Conservation (phyloP, 768 basidiomycete species). For the Suillus luteus region DNA sequence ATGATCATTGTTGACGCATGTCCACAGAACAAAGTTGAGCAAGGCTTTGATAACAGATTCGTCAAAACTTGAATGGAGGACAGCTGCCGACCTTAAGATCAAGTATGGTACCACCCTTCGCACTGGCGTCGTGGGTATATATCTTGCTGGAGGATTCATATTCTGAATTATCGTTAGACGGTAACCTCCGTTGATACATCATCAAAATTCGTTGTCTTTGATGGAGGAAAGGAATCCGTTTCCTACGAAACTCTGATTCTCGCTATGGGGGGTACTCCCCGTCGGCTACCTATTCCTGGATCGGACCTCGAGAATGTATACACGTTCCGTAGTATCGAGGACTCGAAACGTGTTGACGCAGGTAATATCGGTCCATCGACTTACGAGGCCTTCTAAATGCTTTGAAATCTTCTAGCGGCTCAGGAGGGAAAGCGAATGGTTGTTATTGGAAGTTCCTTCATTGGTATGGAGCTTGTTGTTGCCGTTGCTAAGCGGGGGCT, state of each 20-base stretch:
- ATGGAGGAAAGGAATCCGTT: conserved; percentile 57
- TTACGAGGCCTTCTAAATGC: conserved; percentile 6
- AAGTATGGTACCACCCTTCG: conserved; percentile 71
- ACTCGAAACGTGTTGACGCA: conserved; percentile 70
- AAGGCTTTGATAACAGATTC: conserved; percentile 81
- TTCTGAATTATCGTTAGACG: conserved; percentile 39
- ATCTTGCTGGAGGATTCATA: conserved; percentile 11
- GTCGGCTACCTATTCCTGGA: conserved; percentile 76
- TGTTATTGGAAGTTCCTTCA: conserved; percentile 88
- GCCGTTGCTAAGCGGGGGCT: conserved; percentile 73
- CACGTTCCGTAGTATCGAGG: conserved; percentile 69
- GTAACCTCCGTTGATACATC: conserved; percentile 70
- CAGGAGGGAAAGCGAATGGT: conserved; percentile 77
- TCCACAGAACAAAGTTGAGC: conserved; percentile 77
- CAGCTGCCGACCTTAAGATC: conserved; percentile 72
- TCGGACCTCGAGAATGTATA: conserved; percentile 74
- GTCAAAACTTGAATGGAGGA: conserved; percentile 74
- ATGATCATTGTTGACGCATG: conserved; percentile 10
- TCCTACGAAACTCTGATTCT: conserved; percentile 79
- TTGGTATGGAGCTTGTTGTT: conserved; percentile 89
- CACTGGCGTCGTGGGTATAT: conserved; percentile 50
- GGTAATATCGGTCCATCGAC: conserved; percentile 43
- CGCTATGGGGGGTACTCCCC: conserved; percentile 74
- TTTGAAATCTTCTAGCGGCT: conserved; percentile 41
- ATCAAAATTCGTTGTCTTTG: conserved; percentile 63